A percentile compares a stretch with the other conserved stretches of the same genome.
Conservation (phyloP, 192 early-diverging fungal genomes). For the Spizellomyces sp. region DNA sequence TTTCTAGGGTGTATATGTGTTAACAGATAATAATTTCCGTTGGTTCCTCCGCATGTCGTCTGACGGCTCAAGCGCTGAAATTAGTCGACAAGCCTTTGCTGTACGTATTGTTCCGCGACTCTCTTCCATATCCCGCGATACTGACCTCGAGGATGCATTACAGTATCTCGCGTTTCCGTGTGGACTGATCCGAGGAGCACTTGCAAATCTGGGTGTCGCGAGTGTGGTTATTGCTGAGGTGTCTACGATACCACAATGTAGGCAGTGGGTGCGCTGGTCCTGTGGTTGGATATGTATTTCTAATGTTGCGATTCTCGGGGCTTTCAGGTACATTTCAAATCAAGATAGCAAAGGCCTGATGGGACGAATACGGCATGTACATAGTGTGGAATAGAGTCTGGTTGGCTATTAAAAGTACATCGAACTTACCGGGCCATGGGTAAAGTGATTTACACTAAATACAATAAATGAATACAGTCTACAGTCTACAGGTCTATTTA, state of each 20-base stretch:
- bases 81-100: conserved; percentile 75
- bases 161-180: conserved; percentile 94
- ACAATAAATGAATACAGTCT: too few species aligned
- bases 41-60: conserved; percentile 95
- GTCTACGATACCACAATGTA: conserved; percentile 49
- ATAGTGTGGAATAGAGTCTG: too few species aligned
- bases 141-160: not conserved
- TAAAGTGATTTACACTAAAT: too few species aligned
- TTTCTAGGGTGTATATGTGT: conserved; percentile 88
- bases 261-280: not conserved
- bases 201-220: conserved; percentile 86
- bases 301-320: too few species aligned
- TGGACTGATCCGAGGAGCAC: conserved; percentile 91
- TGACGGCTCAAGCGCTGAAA: conserved; percentile 74
- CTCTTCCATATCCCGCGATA: not conserved
- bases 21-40: conserved; percentile 96
- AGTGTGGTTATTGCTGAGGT: conserved; percentile 90
- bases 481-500: too few species aligned
- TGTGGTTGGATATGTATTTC: not conserved
- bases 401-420: too few species aligned
- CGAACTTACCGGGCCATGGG: too few species aligned
- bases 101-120: conserved; percentile 44
- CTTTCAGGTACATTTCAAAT: conserved; percentile 36
- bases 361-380: too few species aligned
- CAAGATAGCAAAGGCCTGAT: conserved; percentile 15